Evolutionary conservation across 2,329 filamentous ascomycete species (phyloP).

Genomic region (Hymenoscyphus albidus): DNA sequence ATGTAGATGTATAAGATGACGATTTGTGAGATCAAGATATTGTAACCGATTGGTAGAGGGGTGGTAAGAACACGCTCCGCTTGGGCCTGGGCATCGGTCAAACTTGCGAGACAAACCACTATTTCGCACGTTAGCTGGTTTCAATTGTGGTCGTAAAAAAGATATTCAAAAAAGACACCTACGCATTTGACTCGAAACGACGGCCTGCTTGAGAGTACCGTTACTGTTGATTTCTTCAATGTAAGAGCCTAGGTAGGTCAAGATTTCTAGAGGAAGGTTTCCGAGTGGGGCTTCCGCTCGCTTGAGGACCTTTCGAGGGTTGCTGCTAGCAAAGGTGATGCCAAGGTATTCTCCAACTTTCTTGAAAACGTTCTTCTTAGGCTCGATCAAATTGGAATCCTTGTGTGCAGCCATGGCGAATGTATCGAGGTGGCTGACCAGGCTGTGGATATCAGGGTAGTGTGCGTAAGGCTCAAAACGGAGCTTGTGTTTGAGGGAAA

Average conservation of each 20-base stretch:
- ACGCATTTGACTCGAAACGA: constrained; percentile 31
- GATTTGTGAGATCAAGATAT: constrained; percentile 80
- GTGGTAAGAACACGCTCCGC: constrained; percentile 78
- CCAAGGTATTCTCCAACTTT: constrained; percentile 68
- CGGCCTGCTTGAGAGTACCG: constrained; percentile 34
- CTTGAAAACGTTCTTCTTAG: constrained; percentile 48
- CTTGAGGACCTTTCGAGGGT: constrained; percentile 76
- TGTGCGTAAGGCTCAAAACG: constrained; percentile 78
- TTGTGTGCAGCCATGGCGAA: constrained; percentile 58
- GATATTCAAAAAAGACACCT: constrained; percentile 10
- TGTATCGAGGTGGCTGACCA: constrained; percentile 70
- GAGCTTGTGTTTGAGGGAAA: constrained; percentile 75
- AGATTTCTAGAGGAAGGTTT: constrained; percentile 78
- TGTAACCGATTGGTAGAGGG: constrained; percentile 77
- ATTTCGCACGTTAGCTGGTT: constrained; percentile 7
- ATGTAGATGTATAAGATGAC: constrained; percentile 80
- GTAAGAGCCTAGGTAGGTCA: constrained; percentile 60
- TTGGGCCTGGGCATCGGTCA: constrained; percentile 70
- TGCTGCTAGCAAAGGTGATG: constrained; percentile 70
- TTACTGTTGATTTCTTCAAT: constrained; percentile 31
- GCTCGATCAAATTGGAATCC: constrained; percentile 39
- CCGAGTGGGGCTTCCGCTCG: constrained; percentile 67
- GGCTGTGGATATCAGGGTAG: constrained; percentile 68
- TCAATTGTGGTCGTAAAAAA: constrained; percentile 30
- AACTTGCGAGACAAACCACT: constrained; percentile 44